Base-by-base conservation (phyloP, 208 protist genomes). In the Borovskyia barvae region DNA sequence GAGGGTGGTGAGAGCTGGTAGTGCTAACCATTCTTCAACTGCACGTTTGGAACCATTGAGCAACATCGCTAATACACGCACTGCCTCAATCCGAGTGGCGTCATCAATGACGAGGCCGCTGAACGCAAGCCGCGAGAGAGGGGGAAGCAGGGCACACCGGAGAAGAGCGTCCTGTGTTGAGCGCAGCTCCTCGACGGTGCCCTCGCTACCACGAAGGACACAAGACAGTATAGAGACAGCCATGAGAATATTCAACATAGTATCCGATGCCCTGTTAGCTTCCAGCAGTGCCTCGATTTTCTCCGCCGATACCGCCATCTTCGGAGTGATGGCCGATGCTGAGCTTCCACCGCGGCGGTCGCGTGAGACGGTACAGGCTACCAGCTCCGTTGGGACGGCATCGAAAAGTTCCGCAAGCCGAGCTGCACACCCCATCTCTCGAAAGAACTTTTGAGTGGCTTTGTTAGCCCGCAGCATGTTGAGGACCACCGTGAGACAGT, bases 381-480 rank as follows among this genome's bases (percentile, higher is more conserved):
- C 42, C 40, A 87, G 45, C 26, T 64, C 55, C 1, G 61, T 42
- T 1, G 71, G 55, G 24, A 81, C 63, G 25, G 67, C 39, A 17
- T 86, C 71, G 32, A 95, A 65, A 6, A 95, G 62, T 5, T 59
- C 57, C 25, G 57, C 63, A 3, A 95, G 52, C 5, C 76, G 73
- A 17, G 65, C 45, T 7, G 79, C 83, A 43, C 78, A 88, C 39
- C 76, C 78, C 82, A 91, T 88, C 48, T 90, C 77, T n/a, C 71
- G 52, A 41, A 95, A 95, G 24, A 93, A 58, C 64, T 93, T 95
- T 54, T 87, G 83, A 20, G 85, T 89, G n/a, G 74, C 66, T 49
- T 82, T 85, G 61, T 95, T 95, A 15, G 76, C 67, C 5, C 85
- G 80, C 39, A 95, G 66, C 55, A 95, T 72, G 60, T 95, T 93